Conservation (phyloP, 2,329 filamentous ascomycete species). For the Claviceps sp. region DNA sequence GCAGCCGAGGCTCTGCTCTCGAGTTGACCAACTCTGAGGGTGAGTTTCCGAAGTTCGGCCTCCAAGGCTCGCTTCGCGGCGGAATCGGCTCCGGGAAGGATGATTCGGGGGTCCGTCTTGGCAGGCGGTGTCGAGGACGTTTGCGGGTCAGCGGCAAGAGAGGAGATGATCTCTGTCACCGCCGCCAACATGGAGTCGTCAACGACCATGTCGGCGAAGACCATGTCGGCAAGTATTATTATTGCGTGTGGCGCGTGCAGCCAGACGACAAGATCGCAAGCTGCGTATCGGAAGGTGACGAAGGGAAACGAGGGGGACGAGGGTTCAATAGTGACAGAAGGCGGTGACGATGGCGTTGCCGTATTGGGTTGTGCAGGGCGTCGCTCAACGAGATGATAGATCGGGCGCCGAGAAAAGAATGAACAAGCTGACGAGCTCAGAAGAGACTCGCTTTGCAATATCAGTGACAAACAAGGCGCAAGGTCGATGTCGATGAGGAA, state of each 20-base stretch:
- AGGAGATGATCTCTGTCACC: slow-evolving; percentile 39
- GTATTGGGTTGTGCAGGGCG: background rate
- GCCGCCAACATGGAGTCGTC: slow-evolving; percentile 43
- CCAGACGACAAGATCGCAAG: background rate
- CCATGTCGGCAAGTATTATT: slow-evolving; percentile 23
- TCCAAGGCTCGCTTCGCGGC: slow-evolving; percentile 69
- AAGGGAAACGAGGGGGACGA: background rate
- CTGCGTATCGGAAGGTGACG: background rate
- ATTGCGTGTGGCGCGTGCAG: background rate
- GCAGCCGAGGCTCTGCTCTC: slow-evolving; percentile 61
- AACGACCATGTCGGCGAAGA: slow-evolving; percentile 24
- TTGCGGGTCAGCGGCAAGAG: slow-evolving; percentile 32
- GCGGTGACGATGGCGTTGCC: slow-evolving; percentile 1
- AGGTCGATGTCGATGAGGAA: background rate
- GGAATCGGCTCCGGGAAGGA: slow-evolving; percentile 64
- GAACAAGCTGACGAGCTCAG: background rate
- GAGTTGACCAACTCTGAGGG: slow-evolving; percentile 64
- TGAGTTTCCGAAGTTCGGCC: slow-evolving; percentile 67
- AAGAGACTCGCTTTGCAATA: background rate
- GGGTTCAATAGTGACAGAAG: background rate
- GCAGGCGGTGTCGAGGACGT: slow-evolving; percentile 25
- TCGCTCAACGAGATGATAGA: background rate
- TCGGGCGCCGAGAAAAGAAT: slow-evolving; percentile 1
- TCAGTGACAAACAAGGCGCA: slow-evolving; percentile 1
- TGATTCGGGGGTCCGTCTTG: slow-evolving; percentile 38